Base-by-base conservation (phyloP, 1,284 basidiomycete species). In the Papiliotrema laurentii region DNA sequence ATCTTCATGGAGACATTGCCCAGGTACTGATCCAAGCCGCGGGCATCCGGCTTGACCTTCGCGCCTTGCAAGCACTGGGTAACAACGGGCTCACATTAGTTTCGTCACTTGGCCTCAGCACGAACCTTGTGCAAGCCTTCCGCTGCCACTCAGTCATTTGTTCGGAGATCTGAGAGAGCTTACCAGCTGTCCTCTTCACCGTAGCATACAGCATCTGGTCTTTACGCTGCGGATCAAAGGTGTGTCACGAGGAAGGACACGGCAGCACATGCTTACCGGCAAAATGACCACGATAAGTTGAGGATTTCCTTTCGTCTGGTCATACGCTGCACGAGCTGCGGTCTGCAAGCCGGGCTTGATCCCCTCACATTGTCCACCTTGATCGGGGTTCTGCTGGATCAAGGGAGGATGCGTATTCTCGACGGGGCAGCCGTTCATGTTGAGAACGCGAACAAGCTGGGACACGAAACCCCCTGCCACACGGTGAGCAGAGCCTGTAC, bases 11-110 rank as follows among this genome's bases (percentile, higher is more conserved):
- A 61, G 24, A 66, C 61, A 33, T 61, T 61, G 7, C 54, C 58
- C 21, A 67, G 68, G 65, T 77, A 78, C 61, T 78, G 76, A n/a
- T 68, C 69, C 7, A 72, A 46, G n/a, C 69, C 69, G 25, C 64
- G 55, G n/a, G n/a, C n/a, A 37, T 72, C 68, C 36, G 47, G 63
- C 47, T 39, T 59, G 54, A 69, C 63, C 69, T 72, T 78, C 55
- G 27, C 53, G 30, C 52, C 61, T 50, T 60, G 75, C 34, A 58
- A 69, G 59, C 63, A 76, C 60, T 75, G 73, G 0, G 73, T 74
- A 0, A 65, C 53, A 31, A 72, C 59, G 25, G 68, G 60, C 68
- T 67, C 39, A 16, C 3, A 33, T 16, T 27, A 26, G 16, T n/a
- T 41, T n/a, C n/a, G 37, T 43, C 35, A 19, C 21, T 6, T 19